phyloP scores from a whole-genome alignment of 768 basidiomycete species.

The Termitomyces sp. region DNA sequence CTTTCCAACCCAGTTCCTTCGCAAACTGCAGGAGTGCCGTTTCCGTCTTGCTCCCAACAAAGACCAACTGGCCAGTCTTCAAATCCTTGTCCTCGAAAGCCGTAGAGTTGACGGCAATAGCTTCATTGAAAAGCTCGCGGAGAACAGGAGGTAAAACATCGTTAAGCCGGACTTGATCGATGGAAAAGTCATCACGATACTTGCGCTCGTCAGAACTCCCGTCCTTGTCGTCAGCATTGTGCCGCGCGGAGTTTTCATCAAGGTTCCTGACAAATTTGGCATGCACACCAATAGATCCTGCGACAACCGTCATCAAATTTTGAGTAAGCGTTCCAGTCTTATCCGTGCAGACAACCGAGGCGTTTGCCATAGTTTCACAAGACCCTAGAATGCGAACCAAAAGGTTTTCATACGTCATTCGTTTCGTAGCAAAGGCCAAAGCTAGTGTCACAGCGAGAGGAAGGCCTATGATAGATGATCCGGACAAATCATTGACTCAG shows the following conservation, averaged over 20 bases:
- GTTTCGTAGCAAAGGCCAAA: constrained; percentile 95
- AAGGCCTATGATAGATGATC: constrained; percentile 47
- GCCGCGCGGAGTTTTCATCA: constrained; percentile 61
- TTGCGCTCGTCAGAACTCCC: constrained; percentile 32
- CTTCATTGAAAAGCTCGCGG: constrained; percentile 67
- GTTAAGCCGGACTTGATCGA: constrained; percentile 74
- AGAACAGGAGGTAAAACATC: constrained; percentile 61
- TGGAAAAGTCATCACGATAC: constrained; percentile 71
- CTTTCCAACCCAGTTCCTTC: constrained; percentile 70
- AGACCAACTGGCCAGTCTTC: constrained; percentile 50
- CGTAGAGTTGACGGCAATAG: constrained; percentile 89
- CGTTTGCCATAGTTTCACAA: constrained; percentile 97
- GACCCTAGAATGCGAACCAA: constrained; percentile 94
- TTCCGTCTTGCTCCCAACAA: constrained; percentile 95
- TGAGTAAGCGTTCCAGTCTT: constrained; percentile 96
- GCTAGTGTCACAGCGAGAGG: constrained; percentile 96
- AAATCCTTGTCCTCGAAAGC: constrained; percentile 82
- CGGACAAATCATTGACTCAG: not conserved
- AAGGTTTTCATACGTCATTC: constrained; percentile 95
- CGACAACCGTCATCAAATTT: constrained; percentile 94
- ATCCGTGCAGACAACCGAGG: constrained; percentile 92
- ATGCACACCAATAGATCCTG: constrained; percentile 90
- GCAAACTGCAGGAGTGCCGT: constrained; percentile 81
- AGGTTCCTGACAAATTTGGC: constrained; percentile 88
- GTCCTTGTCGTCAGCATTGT: constrained; percentile 60